phyloP scores from a whole-genome alignment of 768 basidiomycete genomes.

The Macrolepiota dolichaula region DNA sequence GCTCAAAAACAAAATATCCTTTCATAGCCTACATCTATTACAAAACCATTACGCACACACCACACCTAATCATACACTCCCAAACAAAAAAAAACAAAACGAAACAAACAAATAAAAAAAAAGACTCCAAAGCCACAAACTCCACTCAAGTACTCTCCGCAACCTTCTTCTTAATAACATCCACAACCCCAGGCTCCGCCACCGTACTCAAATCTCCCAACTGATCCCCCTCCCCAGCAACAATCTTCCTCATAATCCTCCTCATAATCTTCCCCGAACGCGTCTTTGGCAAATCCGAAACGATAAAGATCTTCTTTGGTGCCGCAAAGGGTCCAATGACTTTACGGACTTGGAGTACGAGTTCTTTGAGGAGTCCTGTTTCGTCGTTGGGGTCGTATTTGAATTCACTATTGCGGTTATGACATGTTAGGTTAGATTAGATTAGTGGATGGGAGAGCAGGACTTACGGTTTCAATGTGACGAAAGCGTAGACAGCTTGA shows the following conservation, averaged over 20 bases:
- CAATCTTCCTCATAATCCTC: slow-evolving; percentile 94
- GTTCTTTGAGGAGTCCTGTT: slow-evolving; percentile 72
- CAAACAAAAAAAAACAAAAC: neutral
- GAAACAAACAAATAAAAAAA: neutral
- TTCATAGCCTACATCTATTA: neutral
- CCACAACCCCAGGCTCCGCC: slow-evolving; percentile 85
- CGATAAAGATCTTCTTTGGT: slow-evolving; percentile 88
- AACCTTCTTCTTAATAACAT: slow-evolving; percentile 80
- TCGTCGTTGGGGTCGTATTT: slow-evolving; percentile 70
- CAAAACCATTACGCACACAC: neutral
- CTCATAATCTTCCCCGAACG: slow-evolving; percentile 97
- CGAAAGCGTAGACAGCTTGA: slow-evolving; percentile 93
- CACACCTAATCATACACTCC: neutral
- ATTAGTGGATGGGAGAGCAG: neutral
- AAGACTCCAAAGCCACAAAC: neutral
- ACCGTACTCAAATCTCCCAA: slow-evolving; percentile 93
- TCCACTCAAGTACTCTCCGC: slow-evolving; percentile 31
- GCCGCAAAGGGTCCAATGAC: slow-evolving; percentile 97
- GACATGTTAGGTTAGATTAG: neutral
- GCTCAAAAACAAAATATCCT: neutral
- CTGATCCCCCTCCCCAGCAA: slow-evolving; percentile 91
- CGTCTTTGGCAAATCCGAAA: slow-evolving; percentile 89
- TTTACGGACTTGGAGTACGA: slow-evolving; percentile 93
- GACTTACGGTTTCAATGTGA: slow-evolving; percentile 88
- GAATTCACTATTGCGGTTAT: slow-evolving; percentile 61